These are phyloP conservation scores for Wallacemonas sp. DNA, from an alignment of 208 protist species.

Conservation along the genomic window DNA sequence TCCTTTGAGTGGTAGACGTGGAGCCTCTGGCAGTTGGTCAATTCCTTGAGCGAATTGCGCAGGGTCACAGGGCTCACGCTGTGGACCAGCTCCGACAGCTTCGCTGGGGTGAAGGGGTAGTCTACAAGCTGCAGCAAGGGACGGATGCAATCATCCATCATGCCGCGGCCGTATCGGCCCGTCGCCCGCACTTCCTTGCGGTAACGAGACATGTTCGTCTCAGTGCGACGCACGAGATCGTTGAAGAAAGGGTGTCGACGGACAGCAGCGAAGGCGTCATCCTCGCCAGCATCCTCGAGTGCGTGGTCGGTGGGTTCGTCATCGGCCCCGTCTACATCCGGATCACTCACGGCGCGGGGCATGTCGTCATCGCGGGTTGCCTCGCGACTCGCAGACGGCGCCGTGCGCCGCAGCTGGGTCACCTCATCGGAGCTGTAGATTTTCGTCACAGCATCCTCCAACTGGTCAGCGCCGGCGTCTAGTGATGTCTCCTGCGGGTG, in stretches of 20 bases:
- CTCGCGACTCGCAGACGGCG: too few relatives aligned
- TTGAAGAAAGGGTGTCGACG: slow-evolving; percentile 76
- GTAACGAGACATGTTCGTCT: slow-evolving; percentile 76
- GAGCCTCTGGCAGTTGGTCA: slow-evolving; percentile 52
- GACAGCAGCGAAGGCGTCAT: slow-evolving; percentile 38
- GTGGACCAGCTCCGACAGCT: slow-evolving; percentile 63
- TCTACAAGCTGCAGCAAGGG: slow-evolving; percentile 87
- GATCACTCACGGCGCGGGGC: slow-evolving; percentile 14
- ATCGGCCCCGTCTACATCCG: background rate
- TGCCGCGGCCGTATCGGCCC: slow-evolving; percentile 67
- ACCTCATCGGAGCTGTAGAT: slow-evolving; percentile 79
- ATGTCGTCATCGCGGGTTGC: slow-evolving; percentile 1
- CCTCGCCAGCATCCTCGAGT: slow-evolving; percentile 6
- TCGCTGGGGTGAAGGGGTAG: slow-evolving; percentile 71
- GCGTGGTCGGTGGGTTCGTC: background rate
- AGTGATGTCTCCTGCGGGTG: background rate
- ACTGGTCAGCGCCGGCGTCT: background rate
- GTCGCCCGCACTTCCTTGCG: slow-evolving; percentile 62
- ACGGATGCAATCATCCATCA: slow-evolving; percentile 77
- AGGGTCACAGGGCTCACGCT: slow-evolving; percentile 65
- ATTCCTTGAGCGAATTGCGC: slow-evolving; percentile 62
- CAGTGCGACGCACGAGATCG: slow-evolving; percentile 67
- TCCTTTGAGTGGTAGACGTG: slow-evolving; percentile 80
- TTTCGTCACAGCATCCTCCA: slow-evolving; percentile 55
- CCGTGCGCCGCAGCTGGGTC: slow-evolving; percentile 18